phyloP scores from a whole-genome alignment of 2,329 filamentous ascomycete genomes.

The Cyclaneusma minus region DNA sequence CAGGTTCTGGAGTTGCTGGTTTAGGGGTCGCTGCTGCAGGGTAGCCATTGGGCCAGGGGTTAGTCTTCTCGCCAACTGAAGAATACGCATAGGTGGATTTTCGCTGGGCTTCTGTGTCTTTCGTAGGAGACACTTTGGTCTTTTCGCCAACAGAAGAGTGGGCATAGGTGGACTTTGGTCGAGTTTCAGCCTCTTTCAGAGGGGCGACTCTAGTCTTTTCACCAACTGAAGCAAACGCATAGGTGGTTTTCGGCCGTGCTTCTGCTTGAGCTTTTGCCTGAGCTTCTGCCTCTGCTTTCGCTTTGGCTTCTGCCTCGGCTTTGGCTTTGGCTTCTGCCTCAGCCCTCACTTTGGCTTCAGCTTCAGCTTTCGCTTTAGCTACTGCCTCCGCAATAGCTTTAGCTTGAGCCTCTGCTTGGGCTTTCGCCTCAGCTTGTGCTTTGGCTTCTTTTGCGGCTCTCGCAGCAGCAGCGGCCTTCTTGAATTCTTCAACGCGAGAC shows the following conservation, averaged over 20 bases:
- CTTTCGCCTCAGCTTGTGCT: conserved; percentile 13
- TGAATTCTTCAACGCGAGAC: conserved; percentile 4
- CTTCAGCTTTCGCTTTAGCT: conserved; percentile 8
- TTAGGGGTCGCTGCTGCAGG: conserved; percentile 22
- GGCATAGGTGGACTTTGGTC: too few species aligned
- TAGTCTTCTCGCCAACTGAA: conserved; percentile 51
- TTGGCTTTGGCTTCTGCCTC: conserved; percentile 29
- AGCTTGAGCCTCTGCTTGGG: conserved; percentile 23
- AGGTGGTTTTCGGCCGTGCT: conserved; percentile 20
- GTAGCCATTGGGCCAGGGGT: conserved; percentile 51
- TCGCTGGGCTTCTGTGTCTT: conserved; percentile 15
- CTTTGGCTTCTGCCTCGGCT: conserved; percentile 35
- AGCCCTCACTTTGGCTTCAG: conserved; percentile 15
- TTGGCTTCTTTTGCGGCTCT: conserved; percentile 30
- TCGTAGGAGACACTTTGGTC: conserved; percentile 31
- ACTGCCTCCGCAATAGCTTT: conserved; percentile 32
- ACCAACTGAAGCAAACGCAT: conserved; percentile 43
- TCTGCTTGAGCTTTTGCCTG: conserved; percentile 18
- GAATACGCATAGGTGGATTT: conserved; percentile 43
- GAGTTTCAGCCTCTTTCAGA: too few species aligned
- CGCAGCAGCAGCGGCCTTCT: conserved; percentile 20
- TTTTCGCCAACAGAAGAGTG: conserved; percentile 52
- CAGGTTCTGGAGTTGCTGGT: conserved; percentile 13
- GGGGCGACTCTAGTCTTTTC: conserved; percentile 49
- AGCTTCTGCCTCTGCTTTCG: conserved; percentile 21